Percentiles rank a stretch among this genome's conserved stretches.
These are phyloP conservation scores for Phytophthora macrochlamydospora DNA, from an alignment of 352 stramenopile genomes.

Conservation along the genomic window DNA sequence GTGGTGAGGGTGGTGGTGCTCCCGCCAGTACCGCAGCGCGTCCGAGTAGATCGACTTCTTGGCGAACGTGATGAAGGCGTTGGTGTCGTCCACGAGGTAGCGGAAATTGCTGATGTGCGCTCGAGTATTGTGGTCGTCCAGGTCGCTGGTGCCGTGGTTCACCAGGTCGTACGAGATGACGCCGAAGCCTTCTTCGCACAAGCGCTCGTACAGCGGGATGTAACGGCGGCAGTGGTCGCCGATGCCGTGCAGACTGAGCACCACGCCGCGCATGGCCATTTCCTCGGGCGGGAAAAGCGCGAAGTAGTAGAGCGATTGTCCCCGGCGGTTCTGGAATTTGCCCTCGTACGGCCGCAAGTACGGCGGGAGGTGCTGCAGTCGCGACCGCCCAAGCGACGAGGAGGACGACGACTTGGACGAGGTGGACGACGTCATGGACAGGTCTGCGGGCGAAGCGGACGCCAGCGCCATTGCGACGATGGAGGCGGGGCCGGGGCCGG, in stretches of 20 bases:
- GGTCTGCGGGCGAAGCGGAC: constrained; percentile 19
- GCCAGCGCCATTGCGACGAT: constrained; percentile 28
- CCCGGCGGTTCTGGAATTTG: constrained; percentile 44
- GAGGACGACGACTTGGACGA: constrained; percentile 20
- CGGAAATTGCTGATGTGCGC: constrained; percentile 37
- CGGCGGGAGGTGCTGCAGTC: constrained; percentile 20
- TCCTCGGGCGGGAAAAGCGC: constrained; percentile 43
- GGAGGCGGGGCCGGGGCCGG: constrained; percentile 14
- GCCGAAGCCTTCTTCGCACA: constrained; percentile 49
- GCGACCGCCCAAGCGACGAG: constrained; percentile 15
- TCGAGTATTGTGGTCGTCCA: constrained; percentile 29
- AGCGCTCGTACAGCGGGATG: constrained; percentile 45
- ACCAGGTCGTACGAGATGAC: constrained; percentile 63
- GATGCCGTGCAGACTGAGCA: constrained; percentile 61
- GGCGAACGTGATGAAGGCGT: constrained; percentile 40
- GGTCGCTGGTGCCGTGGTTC: constrained; percentile 54
- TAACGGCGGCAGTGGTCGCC: constrained; percentile 58
- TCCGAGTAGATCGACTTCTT: constrained; percentile 30
- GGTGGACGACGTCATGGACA: constrained; percentile 17
- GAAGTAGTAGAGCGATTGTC: constrained; percentile 53
- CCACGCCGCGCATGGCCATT: constrained; percentile 42
- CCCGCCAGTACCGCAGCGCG: constrained; percentile 30
- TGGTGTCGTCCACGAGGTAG: constrained; percentile 44
- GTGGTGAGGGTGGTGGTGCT: constrained; percentile 35
- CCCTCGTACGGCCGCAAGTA: constrained; percentile 37